Percentiles rank a stretch among this genome's conserved stretches.
Evolutionary conservation across 192 early-diverging fungal species (phyloP).

Genomic region (Coemansia sp.): DNA sequence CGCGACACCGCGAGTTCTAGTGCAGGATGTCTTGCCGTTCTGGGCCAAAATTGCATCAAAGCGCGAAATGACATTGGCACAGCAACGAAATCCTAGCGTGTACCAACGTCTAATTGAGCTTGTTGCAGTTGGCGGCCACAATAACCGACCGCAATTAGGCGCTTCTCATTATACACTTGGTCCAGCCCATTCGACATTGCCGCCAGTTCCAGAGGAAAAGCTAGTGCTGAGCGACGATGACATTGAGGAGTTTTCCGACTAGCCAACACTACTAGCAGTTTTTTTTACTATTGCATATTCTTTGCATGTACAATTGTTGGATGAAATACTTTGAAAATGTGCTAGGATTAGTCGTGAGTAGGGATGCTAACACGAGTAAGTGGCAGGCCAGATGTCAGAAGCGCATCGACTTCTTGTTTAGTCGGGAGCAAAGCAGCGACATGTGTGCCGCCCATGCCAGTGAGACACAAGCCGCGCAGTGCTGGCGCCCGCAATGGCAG

Average conservation of each 20-base stretch:
- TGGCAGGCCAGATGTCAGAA: slow-evolving; percentile 20
- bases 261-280: background rate
- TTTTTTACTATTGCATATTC: background rate
- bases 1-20: background rate
- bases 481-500: slow-evolving; percentile 16
- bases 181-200: background rate
- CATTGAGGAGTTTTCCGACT: slow-evolving; percentile 50
- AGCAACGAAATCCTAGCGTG: slow-evolving; percentile 6
- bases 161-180: background rate
- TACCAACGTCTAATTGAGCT: slow-evolving; percentile 1
- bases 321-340: background rate
- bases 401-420: slow-evolving; percentile 12
- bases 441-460: slow-evolving; percentile 13
- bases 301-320: background rate
- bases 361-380: slow-evolving; percentile 2
- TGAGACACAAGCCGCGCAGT: slow-evolving; percentile 18
- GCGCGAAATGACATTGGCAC: background rate
- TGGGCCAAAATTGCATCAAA: slow-evolving; percentile 24
- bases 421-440: slow-evolving; percentile 18
- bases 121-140: background rate
- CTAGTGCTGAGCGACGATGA: slow-evolving; percentile 51
- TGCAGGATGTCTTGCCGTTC: slow-evolving; percentile 27
- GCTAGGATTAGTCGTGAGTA: background rate
- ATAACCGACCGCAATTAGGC: background rate
- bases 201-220: slow-evolving; percentile 12